Base-by-base conservation (phyloP, 441 rosid species). In the Brassica balearica region DNA sequence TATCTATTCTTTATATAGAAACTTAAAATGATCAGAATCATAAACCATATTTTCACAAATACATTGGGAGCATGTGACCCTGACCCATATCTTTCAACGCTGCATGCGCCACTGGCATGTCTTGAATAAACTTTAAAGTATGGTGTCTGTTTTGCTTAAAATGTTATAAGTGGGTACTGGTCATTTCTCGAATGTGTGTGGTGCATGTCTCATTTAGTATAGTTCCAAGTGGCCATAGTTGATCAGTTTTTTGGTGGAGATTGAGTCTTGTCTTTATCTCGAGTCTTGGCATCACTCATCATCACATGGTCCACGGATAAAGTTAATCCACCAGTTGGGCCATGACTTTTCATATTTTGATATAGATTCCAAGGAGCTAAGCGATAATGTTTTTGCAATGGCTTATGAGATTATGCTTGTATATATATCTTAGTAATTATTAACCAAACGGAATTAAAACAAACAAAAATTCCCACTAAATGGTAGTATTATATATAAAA, bases 191-290 rank as follows among this genome's bases (percentile, higher is more conserved):
- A n/a, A 36, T 51, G 77, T 55, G 10, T 36, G 38, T 46, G 59
- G 76, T 27, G 48, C 48, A 73, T 74, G 58, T 74, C 77, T 36
- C 71, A 34, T 65, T 53, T 15, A 53, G 34, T 36, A 65, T 34
- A 15, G 25, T 23, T 55, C 56, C 65, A 12, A 12, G 15, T 60
- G 29, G 65, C 10, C 41, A 36, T 34, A 55, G 17, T 53, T 53
- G 23, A 22, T 20, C 56, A 1, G 34, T 60, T 23, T 60, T 63
- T 29, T 72, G 65, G 65, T 48, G 14, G 63, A 73, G 12, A 62
- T 46, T 51, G 22, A 10, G 14, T 27, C 19, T 29, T 48, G 48
- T 60, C 65, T 48, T n/a, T 36, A 7, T 68, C 36, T 43, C 12
- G 22, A 25, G 10, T 17, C 19, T 29, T 29, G 32, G 46, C 55